Conservation (phyloP, 2,329 filamentous ascomycete genomes). For the Cercospora nicotianae region DNA sequence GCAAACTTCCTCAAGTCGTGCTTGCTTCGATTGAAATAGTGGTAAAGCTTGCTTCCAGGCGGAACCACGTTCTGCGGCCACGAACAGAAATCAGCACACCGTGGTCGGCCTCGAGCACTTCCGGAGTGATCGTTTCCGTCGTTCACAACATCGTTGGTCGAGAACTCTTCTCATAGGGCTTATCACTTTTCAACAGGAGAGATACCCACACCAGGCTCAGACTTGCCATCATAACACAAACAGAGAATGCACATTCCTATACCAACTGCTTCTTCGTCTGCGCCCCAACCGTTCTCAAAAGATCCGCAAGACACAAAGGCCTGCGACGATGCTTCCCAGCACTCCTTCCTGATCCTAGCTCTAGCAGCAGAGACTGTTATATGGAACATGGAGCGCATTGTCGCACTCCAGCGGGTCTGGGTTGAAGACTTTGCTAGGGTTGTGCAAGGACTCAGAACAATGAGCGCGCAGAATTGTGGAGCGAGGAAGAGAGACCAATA, state of each 20-base stretch:
- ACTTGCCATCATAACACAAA: background rate
- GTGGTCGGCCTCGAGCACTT: background rate
- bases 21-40: background rate
- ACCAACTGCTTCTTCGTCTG: background rate
- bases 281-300: background rate
- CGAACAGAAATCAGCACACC: background rate
- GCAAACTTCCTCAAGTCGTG: background rate
- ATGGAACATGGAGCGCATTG: background rate
- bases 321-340: background rate
- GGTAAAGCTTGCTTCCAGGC: background rate
- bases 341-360: background rate
- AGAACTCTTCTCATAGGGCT: background rate
- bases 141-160: background rate
- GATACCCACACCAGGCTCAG: background rate
- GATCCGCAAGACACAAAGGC: background rate
- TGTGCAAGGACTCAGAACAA: background rate
- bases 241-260: background rate
- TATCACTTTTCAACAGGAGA: background rate
- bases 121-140: background rate
- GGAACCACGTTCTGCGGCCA: background rate
- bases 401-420: background rate
- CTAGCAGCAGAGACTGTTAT: background rate
- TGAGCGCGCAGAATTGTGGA: background rate
- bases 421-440: background rate
- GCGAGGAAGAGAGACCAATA: background rate